phyloP scores from a whole-genome alignment of 2,329 filamentous ascomycete species.

The Aspergillus ochraceoroseus region DNA sequence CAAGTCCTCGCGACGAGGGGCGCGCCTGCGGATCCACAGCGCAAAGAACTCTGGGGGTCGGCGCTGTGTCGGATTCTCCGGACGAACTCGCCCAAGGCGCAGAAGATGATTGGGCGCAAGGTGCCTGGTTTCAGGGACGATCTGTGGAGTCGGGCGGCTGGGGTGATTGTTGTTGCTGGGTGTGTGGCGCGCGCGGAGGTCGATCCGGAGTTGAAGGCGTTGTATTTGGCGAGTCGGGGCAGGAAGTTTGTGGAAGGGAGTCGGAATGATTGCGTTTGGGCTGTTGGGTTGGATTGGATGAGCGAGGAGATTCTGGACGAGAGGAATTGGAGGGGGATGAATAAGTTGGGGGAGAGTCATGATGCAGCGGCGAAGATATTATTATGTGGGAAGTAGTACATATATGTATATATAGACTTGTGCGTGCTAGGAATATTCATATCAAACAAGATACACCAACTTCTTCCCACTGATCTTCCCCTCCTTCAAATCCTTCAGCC shows the following conservation, averaged over 20 bases:
- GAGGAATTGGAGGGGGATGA: constrained; percentile 11
- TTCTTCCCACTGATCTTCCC: too few relatives aligned
- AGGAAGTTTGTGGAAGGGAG: constrained; percentile 15
- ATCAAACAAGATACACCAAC: too few relatives aligned
- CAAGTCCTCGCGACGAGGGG: too few relatives aligned
- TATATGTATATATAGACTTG: too few relatives aligned
- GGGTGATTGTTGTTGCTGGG: constrained; percentile 7
- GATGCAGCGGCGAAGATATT: constrained; percentile 7
- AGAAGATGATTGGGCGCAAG: constrained; percentile 12
- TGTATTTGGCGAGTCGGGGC: constrained; percentile 6
- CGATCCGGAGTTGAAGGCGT: constrained; percentile 4
- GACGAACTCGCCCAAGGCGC: constrained; percentile 7
- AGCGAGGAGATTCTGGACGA: constrained; percentile 13
- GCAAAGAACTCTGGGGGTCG: constrained; percentile 3
- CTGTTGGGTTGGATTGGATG: constrained; percentile 15
- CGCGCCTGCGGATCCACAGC: background rate
- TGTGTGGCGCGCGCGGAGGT: constrained; percentile 15
- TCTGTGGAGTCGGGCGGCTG: constrained; percentile 10
- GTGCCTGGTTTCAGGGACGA: constrained; percentile 7
- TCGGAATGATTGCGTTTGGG: constrained; percentile 11
- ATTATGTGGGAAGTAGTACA: background rate
- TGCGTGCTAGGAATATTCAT: too few relatives aligned
- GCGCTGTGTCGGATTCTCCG: constrained; percentile 7
- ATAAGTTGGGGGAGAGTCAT: constrained; percentile 15
- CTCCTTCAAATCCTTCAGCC: too few relatives aligned